phyloP scores from a whole-genome alignment of 108 stramenopile genomes.

The Skeletonema menzelii region DNA sequence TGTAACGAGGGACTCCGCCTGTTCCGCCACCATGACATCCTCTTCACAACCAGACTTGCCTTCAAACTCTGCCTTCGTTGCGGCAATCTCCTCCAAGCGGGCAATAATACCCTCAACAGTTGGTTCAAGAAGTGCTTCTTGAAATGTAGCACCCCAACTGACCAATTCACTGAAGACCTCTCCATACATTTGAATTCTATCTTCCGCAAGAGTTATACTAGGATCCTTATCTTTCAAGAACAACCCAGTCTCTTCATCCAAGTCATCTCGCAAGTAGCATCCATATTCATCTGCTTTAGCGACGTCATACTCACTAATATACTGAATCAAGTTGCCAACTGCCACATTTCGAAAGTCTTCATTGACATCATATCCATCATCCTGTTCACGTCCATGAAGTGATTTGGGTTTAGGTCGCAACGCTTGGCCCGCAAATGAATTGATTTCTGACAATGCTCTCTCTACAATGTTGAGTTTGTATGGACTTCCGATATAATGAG shows the following conservation, averaged over 20 bases:
- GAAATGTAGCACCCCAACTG: slow-evolving; percentile 69
- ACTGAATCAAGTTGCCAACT: slow-evolving; percentile 65
- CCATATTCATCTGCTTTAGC: slow-evolving; percentile 55
- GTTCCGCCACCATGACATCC: slow-evolving; percentile 59
- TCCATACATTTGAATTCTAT: slow-evolving; percentile 42
- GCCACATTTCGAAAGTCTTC: slow-evolving; percentile 57
- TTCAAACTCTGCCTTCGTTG: slow-evolving; percentile 25
- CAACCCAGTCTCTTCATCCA: slow-evolving; percentile 42
- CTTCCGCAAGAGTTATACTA: slow-evolving; percentile 31
- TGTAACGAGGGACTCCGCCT: slow-evolving; percentile 40
- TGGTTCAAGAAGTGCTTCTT: slow-evolving; percentile 61
- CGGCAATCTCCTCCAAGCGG: slow-evolving; percentile 57
- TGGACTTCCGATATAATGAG: slow-evolving; percentile 60
- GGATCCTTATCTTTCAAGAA: slow-evolving; percentile 40
- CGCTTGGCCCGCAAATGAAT: slow-evolving; percentile 63
- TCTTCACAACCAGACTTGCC: slow-evolving; percentile 53
- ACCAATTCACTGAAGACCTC: slow-evolving; percentile 58
- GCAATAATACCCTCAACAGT: slow-evolving; percentile 70
- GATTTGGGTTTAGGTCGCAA: slow-evolving; percentile 42
- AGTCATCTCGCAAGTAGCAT: slow-evolving; percentile 13
- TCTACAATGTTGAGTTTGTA: slow-evolving; percentile 61
- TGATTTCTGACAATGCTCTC: slow-evolving; percentile 51
- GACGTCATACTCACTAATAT: slow-evolving; percentile 60
- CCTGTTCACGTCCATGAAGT: slow-evolving; percentile 45
- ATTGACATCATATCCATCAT: slow-evolving; percentile 54